Percentiles rank a stretch among this genome's conserved stretches.
Conservation (phyloP, 306 rosid genomes). For the Arachis hypogaea region DNA sequence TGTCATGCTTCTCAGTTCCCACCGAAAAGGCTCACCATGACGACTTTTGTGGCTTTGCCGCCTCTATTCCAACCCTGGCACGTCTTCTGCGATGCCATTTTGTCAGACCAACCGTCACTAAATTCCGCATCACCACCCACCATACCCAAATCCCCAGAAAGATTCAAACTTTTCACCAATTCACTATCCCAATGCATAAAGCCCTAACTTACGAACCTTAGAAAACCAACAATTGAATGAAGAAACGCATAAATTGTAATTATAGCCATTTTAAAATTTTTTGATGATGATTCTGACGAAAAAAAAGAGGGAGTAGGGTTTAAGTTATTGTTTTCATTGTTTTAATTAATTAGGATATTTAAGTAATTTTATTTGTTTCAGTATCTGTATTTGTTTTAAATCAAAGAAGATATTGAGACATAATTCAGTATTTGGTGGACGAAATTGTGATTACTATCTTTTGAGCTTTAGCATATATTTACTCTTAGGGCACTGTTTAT, state of each 20-base stretch:
- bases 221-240: constrained; percentile 49
- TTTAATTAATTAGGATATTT: too few relatives aligned
- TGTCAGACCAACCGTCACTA: constrained; percentile 67
- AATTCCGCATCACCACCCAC: constrained; percentile 46
- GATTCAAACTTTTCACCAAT: constrained; percentile 39
- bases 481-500: too few relatives aligned
- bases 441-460: too few relatives aligned
- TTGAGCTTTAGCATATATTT: too few relatives aligned
- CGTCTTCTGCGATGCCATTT: constrained; percentile 75
- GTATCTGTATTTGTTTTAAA: too few relatives aligned
- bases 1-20: constrained; percentile 59
- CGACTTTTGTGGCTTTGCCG: constrained; percentile 55
- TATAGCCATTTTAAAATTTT: constrained; percentile 29
- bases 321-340: too few relatives aligned
- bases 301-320: too few relatives aligned
- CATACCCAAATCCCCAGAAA: constrained; percentile 30
- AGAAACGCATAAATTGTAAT: constrained; percentile 45
- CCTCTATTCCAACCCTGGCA: constrained; percentile 64
- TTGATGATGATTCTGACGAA: too few relatives aligned
- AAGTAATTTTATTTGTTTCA: too few relatives aligned
- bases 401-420: too few relatives aligned
- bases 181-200: constrained; percentile 57
- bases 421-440: too few relatives aligned
- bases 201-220: constrained; percentile 52
- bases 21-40: constrained; percentile 67